Evolutionary conservation across 139 green algal genomes (phyloP), one percentile per base, ranked within the genome.

Genomic region (Micractinium sp.): DNA sequence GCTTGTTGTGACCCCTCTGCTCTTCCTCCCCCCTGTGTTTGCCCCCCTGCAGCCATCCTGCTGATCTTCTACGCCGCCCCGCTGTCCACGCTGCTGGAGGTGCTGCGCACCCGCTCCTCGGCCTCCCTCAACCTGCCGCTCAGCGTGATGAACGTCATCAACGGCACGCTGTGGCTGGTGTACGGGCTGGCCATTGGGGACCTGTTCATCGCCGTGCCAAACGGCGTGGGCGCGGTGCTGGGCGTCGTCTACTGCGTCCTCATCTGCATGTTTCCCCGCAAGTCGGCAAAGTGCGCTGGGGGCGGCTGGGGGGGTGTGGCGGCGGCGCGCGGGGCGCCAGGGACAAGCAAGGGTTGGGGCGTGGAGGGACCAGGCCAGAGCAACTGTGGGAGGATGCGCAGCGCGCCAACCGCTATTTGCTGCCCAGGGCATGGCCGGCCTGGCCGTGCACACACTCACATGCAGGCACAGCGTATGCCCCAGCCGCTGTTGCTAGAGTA

Each of bases 11-110:
- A n/a, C n/a, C 47, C 47, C 47, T 73, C 22, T 73, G 12, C 63
- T 5, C 23, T 25, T 12, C 63, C 41, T 4, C 12, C 41, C 18
- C 29, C 31, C 29, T n/a, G 9, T 56, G 7, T 9, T 16, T 56
- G 47, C 71, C 71, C 41, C 29, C 35, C 29, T 4, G 69, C 74
- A 89, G 83, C 82, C 47, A 91, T 97, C 67, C 89, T 92, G 85
- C 85, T 95, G 22, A 81, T 94, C 25, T 96, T 95, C 76, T 96
- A 97, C 85, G 90, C 88, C n/a, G 89, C 95, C 0, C 94, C 95
- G 22, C 91, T 96, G 53, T 91, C 79, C 61, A 96, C 92, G 5
- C 79, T 95, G 76, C 53, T 90, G 23, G 90, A 93, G 22, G 94
- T 97, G 66, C 89, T 97, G 47, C 86, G 85, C n/a, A 95, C 90